These are phyloP conservation scores for Coemansia pectinata DNA, from an alignment of 192 early-diverging fungal genomes.

Conservation along the genomic window DNA sequence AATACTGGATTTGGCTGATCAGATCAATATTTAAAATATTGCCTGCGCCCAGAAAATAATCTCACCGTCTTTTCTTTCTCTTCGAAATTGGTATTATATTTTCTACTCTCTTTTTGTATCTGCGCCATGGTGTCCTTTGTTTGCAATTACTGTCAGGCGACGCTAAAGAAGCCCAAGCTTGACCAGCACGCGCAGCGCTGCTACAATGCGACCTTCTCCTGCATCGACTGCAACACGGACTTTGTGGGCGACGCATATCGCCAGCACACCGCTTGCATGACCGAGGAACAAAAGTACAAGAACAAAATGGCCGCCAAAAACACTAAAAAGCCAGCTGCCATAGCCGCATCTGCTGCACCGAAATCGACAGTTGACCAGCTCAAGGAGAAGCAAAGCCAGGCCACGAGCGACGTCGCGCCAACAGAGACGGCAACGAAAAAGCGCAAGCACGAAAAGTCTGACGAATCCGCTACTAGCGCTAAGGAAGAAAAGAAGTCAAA, in stretches of 20 bases:
- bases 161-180: constrained; percentile 93
- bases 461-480: neutral
- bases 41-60: neutral
- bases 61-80: neutral
- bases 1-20: neutral
- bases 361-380: constrained; percentile 49
- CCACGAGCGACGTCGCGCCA: neutral
- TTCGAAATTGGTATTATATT: neutral
- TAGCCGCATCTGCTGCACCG: no score
- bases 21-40: neutral
- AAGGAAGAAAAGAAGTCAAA: constrained; percentile 20
- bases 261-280: constrained; percentile 86
- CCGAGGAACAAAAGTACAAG: constrained; percentile 90
- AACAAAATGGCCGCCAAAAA: constrained; percentile 11
- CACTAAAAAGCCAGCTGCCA: neutral
- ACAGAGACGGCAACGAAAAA: constrained; percentile 7
- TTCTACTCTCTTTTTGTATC: constrained; percentile 7
- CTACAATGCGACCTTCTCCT: constrained; percentile 78
- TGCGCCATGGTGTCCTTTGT: constrained; percentile 64
- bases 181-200: constrained; percentile 85
- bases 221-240: constrained; percentile 87
- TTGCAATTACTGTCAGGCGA: constrained; percentile 76
- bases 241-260: constrained; percentile 79
- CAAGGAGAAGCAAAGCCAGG: constrained; percentile 11
- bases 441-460: constrained; percentile 17